Percentiles rank a stretch among this genome's conserved stretches.
These are phyloP conservation scores for Penicillium rolfsii DNA, from an alignment of 2,329 filamentous ascomycete species.

Conservation along the genomic window DNA sequence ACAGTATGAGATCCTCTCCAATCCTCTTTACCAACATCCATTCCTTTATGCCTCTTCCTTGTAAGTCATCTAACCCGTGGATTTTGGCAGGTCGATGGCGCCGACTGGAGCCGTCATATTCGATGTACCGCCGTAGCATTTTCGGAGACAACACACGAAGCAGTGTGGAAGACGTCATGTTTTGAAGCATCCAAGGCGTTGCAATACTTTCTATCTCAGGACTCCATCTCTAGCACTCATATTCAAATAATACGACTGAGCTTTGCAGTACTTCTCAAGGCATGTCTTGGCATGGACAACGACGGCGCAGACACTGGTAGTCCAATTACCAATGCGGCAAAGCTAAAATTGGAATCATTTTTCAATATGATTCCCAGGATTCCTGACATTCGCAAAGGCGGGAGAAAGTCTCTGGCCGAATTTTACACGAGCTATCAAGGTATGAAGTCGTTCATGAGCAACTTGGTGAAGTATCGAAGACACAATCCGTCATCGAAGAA, in stretches of 20 bases:
- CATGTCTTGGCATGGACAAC: conserved; percentile 4
- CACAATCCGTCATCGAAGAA: neutral
- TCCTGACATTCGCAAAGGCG: neutral
- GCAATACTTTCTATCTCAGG: neutral
- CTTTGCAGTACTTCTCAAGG: conserved; percentile 5
- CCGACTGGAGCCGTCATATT: conserved; percentile 5
- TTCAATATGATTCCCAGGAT: neutral
- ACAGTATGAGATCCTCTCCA: neutral
- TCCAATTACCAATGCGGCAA: neutral
- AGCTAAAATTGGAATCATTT: neutral
- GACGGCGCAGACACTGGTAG: neutral
- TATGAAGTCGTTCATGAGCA: neutral
- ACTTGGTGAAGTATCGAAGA: neutral
- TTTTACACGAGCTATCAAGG: neutral
- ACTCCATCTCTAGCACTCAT: neutral
- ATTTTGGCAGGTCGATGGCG: conserved; percentile 3
- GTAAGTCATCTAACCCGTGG: neutral
- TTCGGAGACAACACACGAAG: conserved; percentile 2
- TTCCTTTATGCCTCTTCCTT: neutral
- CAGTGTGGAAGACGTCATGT: neutral
- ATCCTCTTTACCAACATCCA: neutral
- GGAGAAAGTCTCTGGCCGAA: neutral
- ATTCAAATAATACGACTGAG: neutral
- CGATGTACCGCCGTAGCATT: conserved; percentile 4
- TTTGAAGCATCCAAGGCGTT: neutral